phyloP scores from a whole-genome alignment of 1,139 yeast species.

The Suhomyces bribrorum region DNA sequence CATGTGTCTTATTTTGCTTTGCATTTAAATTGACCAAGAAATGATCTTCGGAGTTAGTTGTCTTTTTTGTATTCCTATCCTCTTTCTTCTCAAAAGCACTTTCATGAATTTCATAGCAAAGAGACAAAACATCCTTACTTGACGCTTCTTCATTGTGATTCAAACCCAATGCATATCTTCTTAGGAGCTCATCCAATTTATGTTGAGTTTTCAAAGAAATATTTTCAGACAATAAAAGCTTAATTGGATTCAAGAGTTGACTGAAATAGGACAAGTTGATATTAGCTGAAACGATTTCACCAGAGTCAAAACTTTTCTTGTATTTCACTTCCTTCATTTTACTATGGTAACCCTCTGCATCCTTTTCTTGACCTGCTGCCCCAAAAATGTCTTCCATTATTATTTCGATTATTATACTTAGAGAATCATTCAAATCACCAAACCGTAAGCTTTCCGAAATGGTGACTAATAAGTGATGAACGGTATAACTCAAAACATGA shows the following conservation, averaged over 20 bases:
- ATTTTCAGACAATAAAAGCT: slow-evolving; percentile 62
- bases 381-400: slow-evolving; percentile 95
- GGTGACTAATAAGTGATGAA: slow-evolving; percentile 67
- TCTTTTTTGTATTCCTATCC: slow-evolving; percentile 18
- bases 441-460: slow-evolving; percentile 49
- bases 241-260: slow-evolving; percentile 69
- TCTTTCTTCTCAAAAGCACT: slow-evolving; percentile 46
- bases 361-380: slow-evolving; percentile 90
- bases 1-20: slow-evolving; percentile 53
- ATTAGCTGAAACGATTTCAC: slow-evolving; percentile 70
- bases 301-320: slow-evolving; percentile 86
- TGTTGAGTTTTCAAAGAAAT: slow-evolving; percentile 68
- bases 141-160: slow-evolving; percentile 66
- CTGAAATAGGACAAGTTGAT: slow-evolving; percentile 62
- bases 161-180: slow-evolving; percentile 76
- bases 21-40: slow-evolving; percentile 70
- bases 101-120: slow-evolving; percentile 73
- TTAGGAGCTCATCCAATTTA: slow-evolving; percentile 75
- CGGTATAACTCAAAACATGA: slow-evolving; percentile 87
- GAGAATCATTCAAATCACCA: slow-evolving; percentile 78
- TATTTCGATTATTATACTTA: slow-evolving; percentile 61
- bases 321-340: slow-evolving; percentile 89
- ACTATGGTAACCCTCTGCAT: slow-evolving; percentile 85
- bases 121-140: slow-evolving; percentile 58
- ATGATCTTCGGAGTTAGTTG: slow-evolving; percentile 47